Base-by-base conservation (phyloP, 108 stramenopile genomes). In the Cylindrotheca closterium region DNA sequence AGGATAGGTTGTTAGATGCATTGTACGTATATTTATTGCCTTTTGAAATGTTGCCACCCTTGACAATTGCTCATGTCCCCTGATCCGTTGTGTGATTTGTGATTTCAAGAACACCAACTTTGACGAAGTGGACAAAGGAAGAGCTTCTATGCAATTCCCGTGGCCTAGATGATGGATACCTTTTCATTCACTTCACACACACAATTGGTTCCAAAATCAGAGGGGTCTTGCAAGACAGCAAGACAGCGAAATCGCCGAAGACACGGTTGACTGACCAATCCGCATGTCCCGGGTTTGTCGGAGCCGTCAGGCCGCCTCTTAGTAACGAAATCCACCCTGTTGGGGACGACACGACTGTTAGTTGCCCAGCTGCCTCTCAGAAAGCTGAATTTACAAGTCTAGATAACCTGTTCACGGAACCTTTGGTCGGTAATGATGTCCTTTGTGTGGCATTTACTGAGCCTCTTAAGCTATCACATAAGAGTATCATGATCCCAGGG, bases 101-200 rank as follows among this genome's bases (percentile, higher is more conserved):
- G 29, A 21, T 22, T 47, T 17, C 49, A 57, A 80, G 81, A 48
- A 73, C 76, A 28, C 91, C 94, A 47, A 87, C 94, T 7, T 86
- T 85, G 89, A 45, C 84, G 47, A 88, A 95, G 37, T 95, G 94
- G 94, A 84, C 83, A 8, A 71, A 79, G 23, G 73, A 77, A 50
- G 94, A 95, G 70, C 74, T 82, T 17, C 62, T 89, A 18, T 89
- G 86, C 62, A 94, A 94, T 61, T 71, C 81, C 24, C 73, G 87
- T 26, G 93, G 93, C 33, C 68, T 94, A 33, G 89, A 91, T 59
- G 93, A 94, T 69, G 93, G 93, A 8, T 94, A 94, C 47, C 72
- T 94, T 18, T 94, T 69, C 54, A 59, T 86, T n/a, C 87, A 92
- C 63, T 75, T 65, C 10, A 71, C 71, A 30, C 80, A 92, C 54